Evolutionary conservation across 1,284 basidiomycete genomes (phyloP).

Genomic region (Cryptococcus maquisensis): DNA sequence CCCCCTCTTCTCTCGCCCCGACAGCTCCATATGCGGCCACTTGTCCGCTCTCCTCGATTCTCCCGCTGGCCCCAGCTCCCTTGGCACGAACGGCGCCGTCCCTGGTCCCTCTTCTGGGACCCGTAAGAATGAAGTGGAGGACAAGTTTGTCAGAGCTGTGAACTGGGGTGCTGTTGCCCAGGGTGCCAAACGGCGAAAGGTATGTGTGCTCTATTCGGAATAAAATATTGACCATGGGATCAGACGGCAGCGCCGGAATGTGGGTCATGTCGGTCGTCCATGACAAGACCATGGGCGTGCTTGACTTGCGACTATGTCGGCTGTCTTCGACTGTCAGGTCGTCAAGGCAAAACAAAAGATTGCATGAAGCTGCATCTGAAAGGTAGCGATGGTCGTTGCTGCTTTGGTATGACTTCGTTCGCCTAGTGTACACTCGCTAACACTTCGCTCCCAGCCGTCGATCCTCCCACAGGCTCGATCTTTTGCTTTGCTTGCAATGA

Average conservation of each 20-base stretch:
- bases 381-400: constrained; percentile 50
- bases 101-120: not conserved
- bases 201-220: constrained; percentile 10
- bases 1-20: constrained; percentile 13
- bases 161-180: constrained; percentile 34
- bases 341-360: constrained; percentile 12
- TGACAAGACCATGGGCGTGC: constrained; percentile 72
- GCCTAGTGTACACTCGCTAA: too few species aligned
- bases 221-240: constrained; percentile 18
- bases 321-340: constrained; percentile 56
- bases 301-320: constrained; percentile 70
- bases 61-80: not conserved
- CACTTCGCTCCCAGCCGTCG: constrained; percentile 52
- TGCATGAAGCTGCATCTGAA: constrained; percentile 33
- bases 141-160: constrained; percentile 30
- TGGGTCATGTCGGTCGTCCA: constrained; percentile 57
- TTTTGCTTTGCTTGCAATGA: constrained; percentile 61
- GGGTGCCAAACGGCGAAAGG: constrained; percentile 37
- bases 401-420: constrained; percentile 61
- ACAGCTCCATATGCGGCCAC: constrained; percentile 37
- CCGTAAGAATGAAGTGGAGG: constrained; percentile 11
- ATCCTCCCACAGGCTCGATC: constrained; percentile 58
- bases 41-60: constrained; percentile 19
- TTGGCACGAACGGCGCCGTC: not conserved
- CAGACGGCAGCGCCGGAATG: constrained; percentile 58